Conservation (phyloP, 2,329 filamentous ascomycete genomes). For the Pseudocercospora musae region DNA sequence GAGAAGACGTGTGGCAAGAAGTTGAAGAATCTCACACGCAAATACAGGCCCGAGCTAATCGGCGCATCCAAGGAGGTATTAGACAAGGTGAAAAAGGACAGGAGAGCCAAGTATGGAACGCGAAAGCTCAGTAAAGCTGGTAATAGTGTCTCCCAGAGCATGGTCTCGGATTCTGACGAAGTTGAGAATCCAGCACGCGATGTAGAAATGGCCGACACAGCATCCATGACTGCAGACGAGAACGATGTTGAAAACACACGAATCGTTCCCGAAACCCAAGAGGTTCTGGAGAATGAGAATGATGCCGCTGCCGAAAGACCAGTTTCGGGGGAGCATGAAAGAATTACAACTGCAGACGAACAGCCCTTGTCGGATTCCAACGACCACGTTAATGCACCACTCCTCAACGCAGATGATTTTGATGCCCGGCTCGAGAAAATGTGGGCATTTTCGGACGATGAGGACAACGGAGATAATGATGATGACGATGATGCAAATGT, state of each 20-base stretch:
- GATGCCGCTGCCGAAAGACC: not conserved
- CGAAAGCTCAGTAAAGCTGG: not conserved
- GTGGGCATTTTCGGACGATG: not conserved
- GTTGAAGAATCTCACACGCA: constrained; percentile 15
- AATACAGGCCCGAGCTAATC: constrained; percentile 17
- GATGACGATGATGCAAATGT: not conserved
- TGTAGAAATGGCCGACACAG: not conserved
- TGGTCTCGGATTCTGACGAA: constrained; percentile 12
- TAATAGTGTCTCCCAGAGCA: constrained; percentile 5
- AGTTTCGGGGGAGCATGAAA: not conserved
- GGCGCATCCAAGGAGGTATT: constrained; percentile 21
- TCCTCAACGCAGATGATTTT: not conserved
- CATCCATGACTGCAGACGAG: not conserved
- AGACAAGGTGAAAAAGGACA: constrained; percentile 12
- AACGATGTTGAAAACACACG: not conserved
- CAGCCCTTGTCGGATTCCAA: not conserved
- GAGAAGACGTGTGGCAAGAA: constrained; percentile 14
- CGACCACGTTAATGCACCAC: not conserved
- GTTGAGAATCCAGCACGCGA: not conserved
- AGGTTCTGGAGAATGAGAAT: not conserved
- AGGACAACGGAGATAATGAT: not conserved
- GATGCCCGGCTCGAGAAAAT: not conserved
- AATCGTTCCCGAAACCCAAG: not conserved
- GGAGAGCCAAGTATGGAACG: constrained; percentile 5
- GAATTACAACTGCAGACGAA: not conserved